Conservation (phyloP, 169 alveolate genomes). For the Plasmodium falciparum region DNA sequence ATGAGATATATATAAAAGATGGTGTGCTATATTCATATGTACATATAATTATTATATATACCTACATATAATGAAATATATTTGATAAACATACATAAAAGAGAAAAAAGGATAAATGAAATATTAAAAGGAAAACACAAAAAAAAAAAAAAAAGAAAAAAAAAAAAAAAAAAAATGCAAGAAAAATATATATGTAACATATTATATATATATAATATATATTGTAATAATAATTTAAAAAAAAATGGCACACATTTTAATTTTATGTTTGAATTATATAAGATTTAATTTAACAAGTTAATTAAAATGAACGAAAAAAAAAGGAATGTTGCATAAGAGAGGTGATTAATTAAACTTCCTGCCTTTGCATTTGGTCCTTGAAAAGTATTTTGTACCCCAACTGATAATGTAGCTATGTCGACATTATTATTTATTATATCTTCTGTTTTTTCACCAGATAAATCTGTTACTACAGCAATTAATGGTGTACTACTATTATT, state of each 20-base stretch:
- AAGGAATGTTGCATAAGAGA: slow-evolving; percentile 18
- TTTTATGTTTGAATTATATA: not conserved
- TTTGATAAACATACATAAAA: not conserved
- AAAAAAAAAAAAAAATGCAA: slow-evolving; percentile 1
- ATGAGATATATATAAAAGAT: not conserved
- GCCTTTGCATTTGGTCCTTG: not conserved
- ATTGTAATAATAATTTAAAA: too few relatives aligned
- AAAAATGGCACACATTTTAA: not conserved
- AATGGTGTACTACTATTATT: slow-evolving; percentile 28
- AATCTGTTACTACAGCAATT: slow-evolving; percentile 43
- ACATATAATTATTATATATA: too few relatives aligned
- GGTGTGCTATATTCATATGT: too few relatives aligned
- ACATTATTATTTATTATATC: slow-evolving; percentile 50
- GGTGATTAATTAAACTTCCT: slow-evolving; percentile 4
- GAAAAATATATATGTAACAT: too few relatives aligned
- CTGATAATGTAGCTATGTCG: slow-evolving; percentile 17
- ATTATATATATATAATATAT: too few relatives aligned
- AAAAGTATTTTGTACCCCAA: slow-evolving; percentile 48
- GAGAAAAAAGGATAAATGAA: not conserved
- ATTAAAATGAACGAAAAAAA: not conserved
- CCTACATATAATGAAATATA: too few relatives aligned
- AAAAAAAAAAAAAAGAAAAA: slow-evolving; percentile 8
- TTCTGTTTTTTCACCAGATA: slow-evolving; percentile 27
- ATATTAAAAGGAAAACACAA: slow-evolving; percentile 1
- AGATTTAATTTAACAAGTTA: slow-evolving; percentile 23